phyloP scores from a whole-genome alignment of 2,329 filamentous ascomycete genomes.

The Fusarium sp. region DNA sequence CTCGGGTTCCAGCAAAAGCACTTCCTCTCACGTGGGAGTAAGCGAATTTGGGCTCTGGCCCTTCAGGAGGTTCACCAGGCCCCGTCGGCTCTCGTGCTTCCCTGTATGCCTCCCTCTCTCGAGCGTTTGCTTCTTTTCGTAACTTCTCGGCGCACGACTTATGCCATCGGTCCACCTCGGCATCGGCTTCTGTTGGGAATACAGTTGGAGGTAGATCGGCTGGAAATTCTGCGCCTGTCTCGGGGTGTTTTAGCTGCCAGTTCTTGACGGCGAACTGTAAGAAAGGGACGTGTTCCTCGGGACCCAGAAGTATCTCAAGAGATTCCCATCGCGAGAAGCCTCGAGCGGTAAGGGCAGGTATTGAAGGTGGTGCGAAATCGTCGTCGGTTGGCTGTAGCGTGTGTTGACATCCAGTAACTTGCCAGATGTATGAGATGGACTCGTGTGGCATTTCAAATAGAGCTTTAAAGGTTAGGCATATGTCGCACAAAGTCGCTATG shows the following conservation, averaged over 20 bases:
- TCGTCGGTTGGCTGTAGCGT: slow-evolving; percentile 79
- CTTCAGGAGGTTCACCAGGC: slow-evolving; percentile 44
- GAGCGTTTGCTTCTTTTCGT: slow-evolving; percentile 64
- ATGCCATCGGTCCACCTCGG: slow-evolving; percentile 88
- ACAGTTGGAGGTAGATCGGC: slow-evolving; percentile 65
- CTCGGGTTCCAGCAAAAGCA: slow-evolving; percentile 43
- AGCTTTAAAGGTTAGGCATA: slow-evolving; percentile 50
- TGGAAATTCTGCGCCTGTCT: slow-evolving; percentile 75
- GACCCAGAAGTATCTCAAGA: slow-evolving; percentile 86
- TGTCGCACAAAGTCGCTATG: not conserved
- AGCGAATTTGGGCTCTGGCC: slow-evolving; percentile 48
- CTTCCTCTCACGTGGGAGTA: slow-evolving; percentile 48
- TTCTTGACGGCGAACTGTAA: slow-evolving; percentile 81
- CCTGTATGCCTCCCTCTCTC: slow-evolving; percentile 46
- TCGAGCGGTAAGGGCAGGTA: slow-evolving; percentile 82
- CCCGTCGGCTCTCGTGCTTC: slow-evolving; percentile 34
- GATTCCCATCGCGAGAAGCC: slow-evolving; percentile 96
- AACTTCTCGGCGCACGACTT: slow-evolving; percentile 77
- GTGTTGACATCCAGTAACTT: slow-evolving; percentile 89
- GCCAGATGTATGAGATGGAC: slow-evolving; percentile 91
- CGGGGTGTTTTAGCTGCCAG: slow-evolving; percentile 79
- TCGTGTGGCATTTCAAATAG: slow-evolving; percentile 80
- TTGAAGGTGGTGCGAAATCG: slow-evolving; percentile 77
- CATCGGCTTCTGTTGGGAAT: slow-evolving; percentile 77
- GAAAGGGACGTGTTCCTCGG: slow-evolving; percentile 86